Evolutionary conservation across 2,329 filamentous ascomycete species (phyloP), one percentile per base, ranked within the genome.

Genomic region (Aspergillus piperis): DNA sequence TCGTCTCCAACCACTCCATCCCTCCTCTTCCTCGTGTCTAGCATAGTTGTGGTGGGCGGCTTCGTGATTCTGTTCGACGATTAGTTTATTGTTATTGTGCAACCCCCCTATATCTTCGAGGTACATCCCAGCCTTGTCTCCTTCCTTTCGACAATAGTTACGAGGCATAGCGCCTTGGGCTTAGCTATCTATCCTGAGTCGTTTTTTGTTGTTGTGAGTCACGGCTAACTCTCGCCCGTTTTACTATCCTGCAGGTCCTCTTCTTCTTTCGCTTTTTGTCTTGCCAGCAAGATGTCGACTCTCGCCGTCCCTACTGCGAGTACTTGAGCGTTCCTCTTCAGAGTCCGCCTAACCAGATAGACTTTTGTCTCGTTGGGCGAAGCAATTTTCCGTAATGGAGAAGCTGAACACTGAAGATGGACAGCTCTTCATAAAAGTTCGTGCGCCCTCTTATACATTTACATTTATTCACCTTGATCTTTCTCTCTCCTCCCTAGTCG

Each of bases 321-420:
- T 70, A 69, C 65, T 61, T 77, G 73, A 77, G 71, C 68, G 69
- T 70, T 67, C 68, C 64, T 69, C 72, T 71, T 70, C 70, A 71
- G 70, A 71, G 64, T 75, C 72, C 69, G 70, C 68, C 68, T 66
- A 65, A 67, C 67, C 71, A 59, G 70, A 70, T 55, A 32, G 5
- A 41, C 10, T 64, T 64, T 64, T 63, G 64, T 65, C 70, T 68
- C 62, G 63, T 71, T 64, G 67, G 66, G 70, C 65, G 64, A 66
- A 67, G 66, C 62, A 65, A 57, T 67, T 62, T 63, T 63, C 67
- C 72, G 72, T 68, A 67, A 81, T 81, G 79, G 79, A 81, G 75
- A 79, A 79, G 70, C 72, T 80, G 59, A 78, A 81, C 72, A 79
- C 76, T 66, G 78, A 80, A 73, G 79, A 81, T 77, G 79, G 79